Percentiles rank a stretch among this genome's conserved stretches.
These are phyloP conservation scores for Pythium utonaiense DNA, from an alignment of 352 stramenopile species.

Conservation along the genomic window DNA sequence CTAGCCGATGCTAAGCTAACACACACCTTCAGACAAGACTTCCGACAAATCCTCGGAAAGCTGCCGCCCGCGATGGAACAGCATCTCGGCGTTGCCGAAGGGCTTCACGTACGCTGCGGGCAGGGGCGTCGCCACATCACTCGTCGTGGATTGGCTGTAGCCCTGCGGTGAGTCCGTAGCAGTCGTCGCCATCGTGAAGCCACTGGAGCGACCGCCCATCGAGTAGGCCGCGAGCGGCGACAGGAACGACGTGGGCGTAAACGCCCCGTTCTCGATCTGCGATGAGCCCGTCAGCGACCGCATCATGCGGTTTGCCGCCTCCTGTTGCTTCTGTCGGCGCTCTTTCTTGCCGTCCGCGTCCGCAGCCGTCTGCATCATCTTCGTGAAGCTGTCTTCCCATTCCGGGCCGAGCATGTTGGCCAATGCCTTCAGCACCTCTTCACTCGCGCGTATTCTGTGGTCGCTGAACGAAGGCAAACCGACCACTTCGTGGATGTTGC, in stretches of 20 bases:
- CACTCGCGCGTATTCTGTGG: constrained; percentile 74
- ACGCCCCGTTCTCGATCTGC: constrained; percentile 23
- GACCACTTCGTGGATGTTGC: constrained; percentile 83
- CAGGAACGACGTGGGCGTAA: constrained; percentile 37
- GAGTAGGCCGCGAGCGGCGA: constrained; percentile 38
- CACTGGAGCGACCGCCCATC: constrained; percentile 27
- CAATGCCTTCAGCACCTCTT: constrained; percentile 83
- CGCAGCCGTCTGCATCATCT: constrained; percentile 47
- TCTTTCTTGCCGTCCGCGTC: constrained; percentile 35
- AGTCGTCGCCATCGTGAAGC: constrained; percentile 18
- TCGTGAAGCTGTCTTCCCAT: constrained; percentile 75
- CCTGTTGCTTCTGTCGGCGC: constrained; percentile 14
- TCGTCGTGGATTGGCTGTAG: constrained; percentile 23
- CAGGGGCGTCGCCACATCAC: constrained; percentile 35
- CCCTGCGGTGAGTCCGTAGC: constrained; percentile 32
- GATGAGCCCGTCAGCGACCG: constrained; percentile 10
- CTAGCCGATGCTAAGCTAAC: constrained; percentile 36
- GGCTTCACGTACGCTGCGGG: constrained; percentile 63
- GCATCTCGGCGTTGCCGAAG: constrained; percentile 57
- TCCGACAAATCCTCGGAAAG: constrained; percentile 77
- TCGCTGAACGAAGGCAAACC: constrained; percentile 67
- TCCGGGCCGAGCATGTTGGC: constrained; percentile 69
- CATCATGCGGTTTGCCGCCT: constrained; percentile 8
- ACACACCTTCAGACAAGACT: constrained; percentile 74
- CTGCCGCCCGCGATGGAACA: constrained; percentile 59